Base-by-base conservation (phyloP, 495 filamentous ascomycete genomes). In the Darksidea phi region DNA sequence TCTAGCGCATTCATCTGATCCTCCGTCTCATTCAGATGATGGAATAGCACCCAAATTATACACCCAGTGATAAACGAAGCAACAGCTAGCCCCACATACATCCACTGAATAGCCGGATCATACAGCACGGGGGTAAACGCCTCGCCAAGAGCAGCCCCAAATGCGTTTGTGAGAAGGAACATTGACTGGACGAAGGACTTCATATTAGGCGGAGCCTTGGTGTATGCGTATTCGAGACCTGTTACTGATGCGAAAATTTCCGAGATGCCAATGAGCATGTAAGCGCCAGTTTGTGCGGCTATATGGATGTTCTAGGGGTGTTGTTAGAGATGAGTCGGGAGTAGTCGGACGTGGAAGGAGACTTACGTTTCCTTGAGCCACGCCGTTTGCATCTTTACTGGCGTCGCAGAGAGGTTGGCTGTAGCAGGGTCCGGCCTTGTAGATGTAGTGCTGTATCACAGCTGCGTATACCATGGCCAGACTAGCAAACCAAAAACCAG, bases 191-290 rank as follows among this genome's bases (percentile, higher is more conserved):
- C 84, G 32, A 89, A 78, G 46, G 81, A 82, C 54, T 84, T 81
- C 87, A 90, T 90, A 64, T 78, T 81, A 23, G 79, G 72, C 0
- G 87, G 87, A 0, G 87, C 82, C 24, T 87, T 83, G 6, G 86
- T 84, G 75, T 86, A 90, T 1, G 86, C 87, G 63, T 89, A 81
- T 68, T 87, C 87, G 65, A 87, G 84, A 0, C 84, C 86, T 0
- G 87, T 88, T 2, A 89, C 84, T 37, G 84, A 86, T 61, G 82
- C 77, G 61, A 90, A 88, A 59, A 86, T 79, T 65, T 90, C 87
- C 7, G 84, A 84, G 28, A 89, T 74, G 50, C 84, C 87, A 66
- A 87, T 82, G 46, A 77, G 75, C 60, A 86, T 72, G 49, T 76
- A 77, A 21, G 72, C 70, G 13, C 70, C 72, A 12, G 72, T 73